Evolutionary conservation across 2,329 filamentous ascomycete species (phyloP).

Genomic region (Stromatinia cepivora): DNA sequence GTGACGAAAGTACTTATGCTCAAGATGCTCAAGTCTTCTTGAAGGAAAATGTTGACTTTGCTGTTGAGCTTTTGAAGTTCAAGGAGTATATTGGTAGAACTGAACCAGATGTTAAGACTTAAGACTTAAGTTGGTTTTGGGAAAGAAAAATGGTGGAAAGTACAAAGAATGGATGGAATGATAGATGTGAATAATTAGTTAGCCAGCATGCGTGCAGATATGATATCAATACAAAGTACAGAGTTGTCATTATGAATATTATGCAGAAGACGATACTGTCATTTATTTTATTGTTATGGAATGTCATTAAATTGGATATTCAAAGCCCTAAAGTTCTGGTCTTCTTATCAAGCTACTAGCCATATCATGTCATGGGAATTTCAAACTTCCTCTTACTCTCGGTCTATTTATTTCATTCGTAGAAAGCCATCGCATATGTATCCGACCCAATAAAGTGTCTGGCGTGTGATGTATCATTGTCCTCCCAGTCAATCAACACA

Average conservation of each 20-base stretch:
- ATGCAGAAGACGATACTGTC: too few species aligned
- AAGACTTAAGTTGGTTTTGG: conserved; percentile 67
- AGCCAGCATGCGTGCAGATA: conserved; percentile 6
- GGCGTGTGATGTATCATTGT: too few species aligned
- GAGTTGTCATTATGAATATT: not conserved
- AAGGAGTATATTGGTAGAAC: conserved; percentile 91
- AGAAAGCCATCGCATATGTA: too few species aligned
- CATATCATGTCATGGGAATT: too few species aligned
- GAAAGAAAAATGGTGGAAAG: too few species aligned
- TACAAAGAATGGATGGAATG: not conserved
- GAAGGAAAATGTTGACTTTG: conserved; percentile 82
- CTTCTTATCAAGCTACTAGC: too few species aligned
- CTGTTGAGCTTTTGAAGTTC: conserved; percentile 83
- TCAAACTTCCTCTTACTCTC: too few species aligned
- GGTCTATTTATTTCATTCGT: too few species aligned
- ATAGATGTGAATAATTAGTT: conserved; percentile 10
- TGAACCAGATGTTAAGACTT: conserved; percentile 96
- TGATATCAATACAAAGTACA: conserved; percentile 1
- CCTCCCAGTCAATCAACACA: too few species aligned
- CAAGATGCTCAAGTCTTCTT: conserved; percentile 92
- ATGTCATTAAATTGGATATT: too few species aligned
- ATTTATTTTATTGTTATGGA: not conserved
- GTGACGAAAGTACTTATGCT: conserved; percentile 73
- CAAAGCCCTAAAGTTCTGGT: too few species aligned
- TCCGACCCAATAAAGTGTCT: too few species aligned